phyloP scores from a whole-genome alignment of 2,329 filamentous ascomycete species.

The Zymoseptoria passerinii region DNA sequence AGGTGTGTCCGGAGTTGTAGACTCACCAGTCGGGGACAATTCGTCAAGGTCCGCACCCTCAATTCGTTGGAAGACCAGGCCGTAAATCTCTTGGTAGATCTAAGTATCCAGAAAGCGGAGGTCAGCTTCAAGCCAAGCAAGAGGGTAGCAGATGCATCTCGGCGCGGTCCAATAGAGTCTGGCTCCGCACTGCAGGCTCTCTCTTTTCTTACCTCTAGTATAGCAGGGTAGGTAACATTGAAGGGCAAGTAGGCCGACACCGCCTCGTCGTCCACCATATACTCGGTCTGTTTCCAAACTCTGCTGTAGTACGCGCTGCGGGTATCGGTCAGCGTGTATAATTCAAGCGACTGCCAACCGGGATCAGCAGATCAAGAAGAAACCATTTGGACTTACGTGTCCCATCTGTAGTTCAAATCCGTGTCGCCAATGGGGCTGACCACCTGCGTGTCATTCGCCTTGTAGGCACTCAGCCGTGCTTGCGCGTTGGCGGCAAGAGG shows the following conservation, averaged over 20 bases:
- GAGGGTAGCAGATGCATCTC: not conserved
- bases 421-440: not conserved
- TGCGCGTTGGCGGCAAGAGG: not conserved
- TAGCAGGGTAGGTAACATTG: not conserved
- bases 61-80: conserved; percentile 7
- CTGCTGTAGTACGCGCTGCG: not conserved
- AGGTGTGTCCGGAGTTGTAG: not conserved
- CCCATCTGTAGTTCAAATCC: not conserved
- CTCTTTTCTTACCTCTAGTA: not conserved
- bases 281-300: not conserved
- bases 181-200: no score
- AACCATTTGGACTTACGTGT: not conserved
- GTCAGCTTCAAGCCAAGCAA: not conserved
- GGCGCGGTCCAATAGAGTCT: not conserved
- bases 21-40: conserved; percentile 34
- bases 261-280: not conserved
- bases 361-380: not conserved
- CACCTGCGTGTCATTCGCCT: not conserved
- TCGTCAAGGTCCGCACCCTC: conserved; percentile 54
- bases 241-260: not conserved
- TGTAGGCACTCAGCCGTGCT: not conserved
- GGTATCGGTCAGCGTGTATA: not conserved
- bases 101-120: not conserved
- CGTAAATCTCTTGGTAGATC: conserved; percentile 7
- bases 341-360: not conserved